Evolutionary conservation across 106 monocot genomes (phyloP).

Genomic region (Dioscorea zingiberensis): DNA sequence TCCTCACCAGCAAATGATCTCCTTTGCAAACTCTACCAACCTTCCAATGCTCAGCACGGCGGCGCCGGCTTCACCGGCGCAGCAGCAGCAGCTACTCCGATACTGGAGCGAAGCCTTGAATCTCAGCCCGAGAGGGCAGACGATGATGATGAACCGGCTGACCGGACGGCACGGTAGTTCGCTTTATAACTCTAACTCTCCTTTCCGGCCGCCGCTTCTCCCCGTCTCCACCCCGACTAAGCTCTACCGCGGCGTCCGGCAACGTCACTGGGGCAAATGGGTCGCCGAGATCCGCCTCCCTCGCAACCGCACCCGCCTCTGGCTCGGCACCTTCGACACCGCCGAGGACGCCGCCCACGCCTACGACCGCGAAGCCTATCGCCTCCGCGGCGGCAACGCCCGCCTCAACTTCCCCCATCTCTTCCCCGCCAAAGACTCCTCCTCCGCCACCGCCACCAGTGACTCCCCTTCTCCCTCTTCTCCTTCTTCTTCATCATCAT

Average conservation of each 20-base stretch:
- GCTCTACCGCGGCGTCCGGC: slow-evolving; percentile 63
- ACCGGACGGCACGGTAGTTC: neutral
- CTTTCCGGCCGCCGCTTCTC: slow-evolving; percentile 1
- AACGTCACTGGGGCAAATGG: slow-evolving; percentile 76
- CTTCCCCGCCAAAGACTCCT: slow-evolving; percentile 37
- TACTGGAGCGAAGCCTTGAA: slow-evolving; percentile 21
- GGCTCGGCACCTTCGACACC: slow-evolving; percentile 97
- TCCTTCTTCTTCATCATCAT: slow-evolving; percentile 21
- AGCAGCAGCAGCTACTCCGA: slow-evolving; percentile 3
- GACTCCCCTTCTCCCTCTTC: slow-evolving; percentile 10
- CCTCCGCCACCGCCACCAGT: neutral
- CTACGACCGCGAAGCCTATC: slow-evolving; percentile 90
- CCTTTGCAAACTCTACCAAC: neutral
- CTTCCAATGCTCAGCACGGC: neutral
- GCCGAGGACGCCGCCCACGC: slow-evolving; percentile 91
- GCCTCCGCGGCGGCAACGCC: slow-evolving; percentile 79
- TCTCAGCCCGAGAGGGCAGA: slow-evolving; percentile 42
- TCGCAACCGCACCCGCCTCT: slow-evolving; percentile 71
- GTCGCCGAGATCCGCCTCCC: slow-evolving; percentile 72
- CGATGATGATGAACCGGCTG: slow-evolving; percentile 23
- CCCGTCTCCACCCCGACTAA: slow-evolving; percentile 25
- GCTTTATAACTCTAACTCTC: slow-evolving; percentile 1
- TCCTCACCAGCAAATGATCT: slow-evolving; percentile 13
- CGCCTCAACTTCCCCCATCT: slow-evolving; percentile 84
- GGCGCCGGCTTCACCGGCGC: neutral